Conservation (phyloP, 1,284 basidiomycete genomes). For the Austropuccinia psidii region DNA sequence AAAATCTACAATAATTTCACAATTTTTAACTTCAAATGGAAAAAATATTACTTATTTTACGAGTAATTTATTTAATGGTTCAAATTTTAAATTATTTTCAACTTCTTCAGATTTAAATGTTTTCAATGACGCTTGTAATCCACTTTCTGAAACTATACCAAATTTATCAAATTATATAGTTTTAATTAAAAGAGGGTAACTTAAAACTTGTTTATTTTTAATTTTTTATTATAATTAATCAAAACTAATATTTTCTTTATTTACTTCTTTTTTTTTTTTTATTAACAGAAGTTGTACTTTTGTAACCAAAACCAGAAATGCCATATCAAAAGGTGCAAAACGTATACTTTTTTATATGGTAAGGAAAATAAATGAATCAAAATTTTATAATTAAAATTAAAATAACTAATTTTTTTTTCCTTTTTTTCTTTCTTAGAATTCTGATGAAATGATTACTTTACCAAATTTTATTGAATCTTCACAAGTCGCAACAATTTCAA, state of each 20-base stretch:
- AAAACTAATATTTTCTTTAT: neutral
- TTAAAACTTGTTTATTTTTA: neutral
- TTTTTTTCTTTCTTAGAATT: neutral
- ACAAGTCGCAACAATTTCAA: neutral
- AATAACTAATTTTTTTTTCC: neutral
- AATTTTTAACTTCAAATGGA: neutral
- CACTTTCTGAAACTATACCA: neutral
- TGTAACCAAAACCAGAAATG: neutral
- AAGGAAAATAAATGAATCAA: neutral
- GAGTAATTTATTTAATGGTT: constrained; percentile 3
- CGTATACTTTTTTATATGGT: constrained; percentile 35
- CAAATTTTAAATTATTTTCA: neutral
- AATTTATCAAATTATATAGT: neutral
- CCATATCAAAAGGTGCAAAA: constrained; percentile 18
- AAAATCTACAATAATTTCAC: neutral
- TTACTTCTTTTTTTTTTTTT: neutral
- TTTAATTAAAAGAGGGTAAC: neutral
- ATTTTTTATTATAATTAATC: neutral
- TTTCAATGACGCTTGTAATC: neutral
- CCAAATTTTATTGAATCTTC: constrained; percentile 7
- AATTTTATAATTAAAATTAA: neutral
- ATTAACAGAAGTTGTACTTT: constrained; percentile 17
- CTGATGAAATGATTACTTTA: neutral
- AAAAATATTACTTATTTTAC: neutral
- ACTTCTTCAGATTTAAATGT: neutral